These are phyloP conservation scores for Xerophyta viscosa DNA, from an alignment of 106 monocot genomes.

Conservation along the genomic window DNA sequence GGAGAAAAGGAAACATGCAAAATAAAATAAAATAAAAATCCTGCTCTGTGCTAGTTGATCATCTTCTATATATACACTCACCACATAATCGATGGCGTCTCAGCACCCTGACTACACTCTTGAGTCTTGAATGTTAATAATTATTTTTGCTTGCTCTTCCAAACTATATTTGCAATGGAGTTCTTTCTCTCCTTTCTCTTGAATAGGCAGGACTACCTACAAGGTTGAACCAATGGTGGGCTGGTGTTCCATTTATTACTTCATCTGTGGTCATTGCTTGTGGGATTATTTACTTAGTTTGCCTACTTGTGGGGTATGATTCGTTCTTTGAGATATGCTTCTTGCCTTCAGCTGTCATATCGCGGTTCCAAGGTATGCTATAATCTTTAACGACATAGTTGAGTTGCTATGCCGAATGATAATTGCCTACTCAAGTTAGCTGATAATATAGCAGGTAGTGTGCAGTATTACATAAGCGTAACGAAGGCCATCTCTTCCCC, in stretches of 20 bases:
- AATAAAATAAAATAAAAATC: too few species aligned
- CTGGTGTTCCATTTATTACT: conserved; percentile 59
- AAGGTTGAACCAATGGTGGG: conserved; percentile 72
- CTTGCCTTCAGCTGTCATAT: conserved; percentile 52
- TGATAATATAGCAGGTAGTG: too few species aligned
- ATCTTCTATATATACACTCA: too few species aligned
- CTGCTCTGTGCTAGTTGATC: too few species aligned
- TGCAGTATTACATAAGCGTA: too few species aligned
- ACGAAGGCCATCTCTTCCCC: too few species aligned
- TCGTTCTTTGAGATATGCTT: conserved; percentile 60
- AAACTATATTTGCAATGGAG: background rate
- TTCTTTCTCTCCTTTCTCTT: conserved; percentile 2
- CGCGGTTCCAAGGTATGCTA: conserved; percentile 53
- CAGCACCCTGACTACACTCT: background rate
- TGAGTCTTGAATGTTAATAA: conserved; percentile 1
- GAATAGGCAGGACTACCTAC: conserved; percentile 51
- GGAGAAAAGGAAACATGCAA: too few species aligned
- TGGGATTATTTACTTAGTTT: conserved; percentile 50
- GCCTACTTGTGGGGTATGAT: conserved; percentile 60
- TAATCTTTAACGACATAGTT: background rate
- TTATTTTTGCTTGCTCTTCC: background rate
- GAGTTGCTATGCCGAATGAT: background rate
- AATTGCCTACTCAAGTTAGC: background rate
- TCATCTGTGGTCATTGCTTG: conserved; percentile 53
- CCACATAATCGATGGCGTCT: background rate